Evolutionary conservation across 2,329 filamentous ascomycete genomes (phyloP), one percentile per base, ranked within the genome.

Genomic region (Talaromyces sp.): DNA sequence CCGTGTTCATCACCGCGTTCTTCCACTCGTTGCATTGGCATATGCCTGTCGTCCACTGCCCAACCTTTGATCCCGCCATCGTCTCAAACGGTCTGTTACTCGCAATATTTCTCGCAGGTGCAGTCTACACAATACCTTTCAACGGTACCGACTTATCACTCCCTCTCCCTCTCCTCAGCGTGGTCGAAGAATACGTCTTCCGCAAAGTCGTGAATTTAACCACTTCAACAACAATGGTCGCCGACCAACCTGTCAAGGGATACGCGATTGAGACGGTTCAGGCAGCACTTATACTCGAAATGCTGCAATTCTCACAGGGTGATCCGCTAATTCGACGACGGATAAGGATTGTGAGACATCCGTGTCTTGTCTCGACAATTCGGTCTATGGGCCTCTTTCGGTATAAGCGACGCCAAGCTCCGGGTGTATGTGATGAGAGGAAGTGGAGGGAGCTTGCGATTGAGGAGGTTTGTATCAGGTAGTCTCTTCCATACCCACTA

Each of bases 1-100:
- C 71, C 0, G 52, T 64, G 11, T 75, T 73, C 13, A 70, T 74
- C 35, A 71, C 72, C 3, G 71, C 68, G 0, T 75, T 72, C 62
- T 75, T 75, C 17, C 71, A 74, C 15, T 73, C 73, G n/a, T 67
- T 75, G 2, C 71, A 75, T 59, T 75, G 73, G 73, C 73, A 75
- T 50, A 64, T 75, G 8, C 73, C 73, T 0, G 70, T 75, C 11
- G 71, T 75, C 1, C 73, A 75, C 64, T 75, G 73, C 17, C 73
- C 73, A 22, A 74, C 73, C 4, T 74, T 75, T 33, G 69, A 74
- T 35, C 73, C 73, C 0, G 71, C 70, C 1, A 69, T 69, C 8
- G 57, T 72, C 15, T 71, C 73, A 3, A 74, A 69, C 19, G 45
- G 70, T 3, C 66, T 75, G 1, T 61, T 75, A 3, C 69, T 74